Evolutionary conservation across 2,329 filamentous ascomycete species (phyloP).

Genomic region (Pseudogymnoascus verrucosus): DNA sequence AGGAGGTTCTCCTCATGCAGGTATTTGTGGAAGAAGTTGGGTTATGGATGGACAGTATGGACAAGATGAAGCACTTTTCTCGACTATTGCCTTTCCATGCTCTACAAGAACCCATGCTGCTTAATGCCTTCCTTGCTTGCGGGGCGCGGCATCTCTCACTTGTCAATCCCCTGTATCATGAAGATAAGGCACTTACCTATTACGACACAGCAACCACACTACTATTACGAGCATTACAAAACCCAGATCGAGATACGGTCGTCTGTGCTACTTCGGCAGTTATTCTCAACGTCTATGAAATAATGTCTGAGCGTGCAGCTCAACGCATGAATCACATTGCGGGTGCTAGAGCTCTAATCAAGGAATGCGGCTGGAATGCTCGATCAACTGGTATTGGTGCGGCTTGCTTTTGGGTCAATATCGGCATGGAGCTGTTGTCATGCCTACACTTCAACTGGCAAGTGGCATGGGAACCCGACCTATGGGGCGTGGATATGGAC

Average conservation of each 20-base stretch:
- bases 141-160: slow-evolving; percentile 74
- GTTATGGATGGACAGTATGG: slow-evolving; percentile 90
- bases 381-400: slow-evolving; percentile 69
- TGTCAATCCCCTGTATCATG: slow-evolving; percentile 57
- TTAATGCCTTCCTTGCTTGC: slow-evolving; percentile 83
- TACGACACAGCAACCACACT: slow-evolving; percentile 80
- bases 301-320: slow-evolving; percentile 74
- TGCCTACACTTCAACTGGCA: slow-evolving; percentile 84
- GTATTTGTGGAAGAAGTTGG: slow-evolving; percentile 87
- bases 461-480: slow-evolving; percentile 80
- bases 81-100: slow-evolving; percentile 76
- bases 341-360: slow-evolving; percentile 75
- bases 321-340: slow-evolving; percentile 86
- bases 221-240: slow-evolving; percentile 67
- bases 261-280: slow-evolving; percentile 84
- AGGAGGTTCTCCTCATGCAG: slow-evolving; percentile 85
- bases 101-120: slow-evolving; percentile 74
- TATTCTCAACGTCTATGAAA: slow-evolving; percentile 84
- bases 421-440: slow-evolving; percentile 81
- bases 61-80: slow-evolving; percentile 79
- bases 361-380: slow-evolving; percentile 84
- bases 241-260: slow-evolving; percentile 74
- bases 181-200: slow-evolving; percentile 72
- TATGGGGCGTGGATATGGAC: slow-evolving; percentile 79
- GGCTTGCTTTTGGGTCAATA: slow-evolving; percentile 91